A percentile compares a stretch with the other conserved stretches of the same genome.
Evolutionary conservation across 192 early-diverging fungal species (phyloP).

Genomic region (Glomus cerebriforme): DNA sequence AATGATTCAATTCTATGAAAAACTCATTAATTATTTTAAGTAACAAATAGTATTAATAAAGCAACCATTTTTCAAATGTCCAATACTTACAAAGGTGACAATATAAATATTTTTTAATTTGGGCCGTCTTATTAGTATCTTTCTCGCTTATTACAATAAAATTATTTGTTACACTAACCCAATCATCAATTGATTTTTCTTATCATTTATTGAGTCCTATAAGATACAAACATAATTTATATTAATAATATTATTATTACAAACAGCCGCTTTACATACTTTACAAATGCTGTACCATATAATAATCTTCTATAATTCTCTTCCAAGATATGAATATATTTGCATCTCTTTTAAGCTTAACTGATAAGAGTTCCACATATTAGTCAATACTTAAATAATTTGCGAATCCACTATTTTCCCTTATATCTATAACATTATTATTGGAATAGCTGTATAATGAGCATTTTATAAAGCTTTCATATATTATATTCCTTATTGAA

Average conservation of each 20-base stretch:
- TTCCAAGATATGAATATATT: not conserved
- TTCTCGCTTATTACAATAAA: not conserved
- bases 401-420: not conserved
- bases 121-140: not conserved
- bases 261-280: not conserved
- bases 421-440: slow-evolving; percentile 6
- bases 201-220: not conserved
- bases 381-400: not conserved
- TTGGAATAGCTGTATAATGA: not conserved
- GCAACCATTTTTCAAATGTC: not conserved
- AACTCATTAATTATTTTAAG: too few relatives aligned
- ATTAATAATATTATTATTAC: not conserved
- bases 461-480: not conserved
- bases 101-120: slow-evolving; percentile 7
- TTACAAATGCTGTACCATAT: not conserved
- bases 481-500: not conserved
- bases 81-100: slow-evolving; percentile 16
- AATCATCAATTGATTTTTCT: slow-evolving; percentile 4
- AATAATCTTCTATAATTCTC: not conserved
- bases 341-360: not conserved
- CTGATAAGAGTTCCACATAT: not conserved
- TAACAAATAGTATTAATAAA: not conserved
- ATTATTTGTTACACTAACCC: not conserved
- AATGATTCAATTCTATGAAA: too few relatives aligned
- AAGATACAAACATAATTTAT: not conserved